Conservation (phyloP, 495 filamentous ascomycete species). For the Aspergillus funiculosus region DNA sequence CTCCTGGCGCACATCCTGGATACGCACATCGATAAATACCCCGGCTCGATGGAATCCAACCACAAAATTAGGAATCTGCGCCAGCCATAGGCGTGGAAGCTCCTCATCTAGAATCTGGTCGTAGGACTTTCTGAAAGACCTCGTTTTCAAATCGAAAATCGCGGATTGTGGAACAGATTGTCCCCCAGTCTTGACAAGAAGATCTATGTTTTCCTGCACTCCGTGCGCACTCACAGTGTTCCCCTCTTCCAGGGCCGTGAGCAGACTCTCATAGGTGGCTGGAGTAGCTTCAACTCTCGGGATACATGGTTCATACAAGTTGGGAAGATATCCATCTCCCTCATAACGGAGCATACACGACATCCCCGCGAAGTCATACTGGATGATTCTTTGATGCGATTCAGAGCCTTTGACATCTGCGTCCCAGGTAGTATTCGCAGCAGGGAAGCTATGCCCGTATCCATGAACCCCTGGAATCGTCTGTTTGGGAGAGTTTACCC, state of each 20-base stretch:
- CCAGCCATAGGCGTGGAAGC: slow-evolving; percentile 53
- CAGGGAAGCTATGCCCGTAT: slow-evolving; percentile 60
- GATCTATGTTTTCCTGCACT: not conserved
- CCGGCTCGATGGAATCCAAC: slow-evolving; percentile 53
- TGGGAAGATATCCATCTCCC: slow-evolving; percentile 52
- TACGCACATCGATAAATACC: slow-evolving; percentile 47
- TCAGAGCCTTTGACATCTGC: slow-evolving; percentile 42
- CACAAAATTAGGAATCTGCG: slow-evolving; percentile 57
- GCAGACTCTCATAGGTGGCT: not conserved
- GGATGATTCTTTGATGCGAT: slow-evolving; percentile 58
- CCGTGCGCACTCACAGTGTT: not conserved
- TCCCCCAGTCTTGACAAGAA: slow-evolving; percentile 10
- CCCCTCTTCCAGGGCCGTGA: slow-evolving; percentile 4
- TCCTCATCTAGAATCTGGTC: slow-evolving; percentile 40
- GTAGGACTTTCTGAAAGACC: slow-evolving; percentile 32
- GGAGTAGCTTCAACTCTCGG: not conserved
- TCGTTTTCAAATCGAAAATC: slow-evolving; percentile 66
- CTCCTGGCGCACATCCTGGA: slow-evolving; percentile 39
- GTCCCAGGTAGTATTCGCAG: slow-evolving; percentile 58
- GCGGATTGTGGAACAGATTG: slow-evolving; percentile 32
- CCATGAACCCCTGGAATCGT: slow-evolving; percentile 48
- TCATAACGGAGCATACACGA: slow-evolving; percentile 55
- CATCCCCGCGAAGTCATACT: slow-evolving; percentile 53
- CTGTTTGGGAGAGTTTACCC: slow-evolving; percentile 50
- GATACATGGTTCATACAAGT: not conserved